These are phyloP conservation scores for Epichloe scottii DNA, from an alignment of 2,329 filamentous ascomycete genomes.

Conservation along the genomic window DNA sequence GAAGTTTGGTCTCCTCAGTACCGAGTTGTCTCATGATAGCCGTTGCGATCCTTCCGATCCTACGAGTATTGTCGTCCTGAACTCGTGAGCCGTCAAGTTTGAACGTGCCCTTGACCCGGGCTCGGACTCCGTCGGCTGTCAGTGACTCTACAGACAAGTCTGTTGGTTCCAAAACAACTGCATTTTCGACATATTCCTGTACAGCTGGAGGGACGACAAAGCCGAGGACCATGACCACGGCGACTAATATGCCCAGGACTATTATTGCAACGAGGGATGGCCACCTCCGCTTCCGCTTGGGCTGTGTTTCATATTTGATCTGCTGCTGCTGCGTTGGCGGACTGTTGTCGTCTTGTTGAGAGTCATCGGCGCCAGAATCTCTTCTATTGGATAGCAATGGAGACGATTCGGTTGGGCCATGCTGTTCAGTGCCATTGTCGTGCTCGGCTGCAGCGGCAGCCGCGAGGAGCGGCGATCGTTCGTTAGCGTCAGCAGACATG, in stretches of 20 bases:
- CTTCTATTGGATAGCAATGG: conserved; percentile 31
- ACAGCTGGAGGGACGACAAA: conserved; percentile 73
- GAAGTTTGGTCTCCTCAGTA: conserved; percentile 57
- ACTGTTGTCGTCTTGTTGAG: conserved; percentile 1
- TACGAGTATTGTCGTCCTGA: conserved; percentile 54
- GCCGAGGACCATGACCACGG: conserved; percentile 62
- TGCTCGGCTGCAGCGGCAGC: conserved; percentile 16
- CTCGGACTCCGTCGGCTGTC: conserved; percentile 63
- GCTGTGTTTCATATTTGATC: conserved; percentile 14
- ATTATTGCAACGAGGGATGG: conserved; percentile 64
- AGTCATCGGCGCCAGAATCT: conserved; percentile 19
- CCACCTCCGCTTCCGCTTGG: conserved; percentile 39
- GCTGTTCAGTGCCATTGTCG: conserved; percentile 10
- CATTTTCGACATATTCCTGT: conserved; percentile 76
- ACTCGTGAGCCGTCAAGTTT: conserved; percentile 69
- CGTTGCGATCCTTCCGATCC: conserved; percentile 65
- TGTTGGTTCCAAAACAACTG: conserved; percentile 69
- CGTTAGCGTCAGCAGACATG: conserved; percentile 29
- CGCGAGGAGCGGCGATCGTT: conserved; percentile 32
- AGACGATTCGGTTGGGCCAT: conserved; percentile 31
- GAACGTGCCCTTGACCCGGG: conserved; percentile 73
- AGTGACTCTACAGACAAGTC: conserved; percentile 78
- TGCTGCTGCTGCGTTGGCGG: conserved; percentile 16
- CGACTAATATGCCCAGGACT: conserved; percentile 46
- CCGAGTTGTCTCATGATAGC: conserved; percentile 70